Percentiles rank a stretch among this genome's conserved stretches.
Conservation (phyloP, 768 basidiomycete genomes). For the Tricholoma sp. region DNA sequence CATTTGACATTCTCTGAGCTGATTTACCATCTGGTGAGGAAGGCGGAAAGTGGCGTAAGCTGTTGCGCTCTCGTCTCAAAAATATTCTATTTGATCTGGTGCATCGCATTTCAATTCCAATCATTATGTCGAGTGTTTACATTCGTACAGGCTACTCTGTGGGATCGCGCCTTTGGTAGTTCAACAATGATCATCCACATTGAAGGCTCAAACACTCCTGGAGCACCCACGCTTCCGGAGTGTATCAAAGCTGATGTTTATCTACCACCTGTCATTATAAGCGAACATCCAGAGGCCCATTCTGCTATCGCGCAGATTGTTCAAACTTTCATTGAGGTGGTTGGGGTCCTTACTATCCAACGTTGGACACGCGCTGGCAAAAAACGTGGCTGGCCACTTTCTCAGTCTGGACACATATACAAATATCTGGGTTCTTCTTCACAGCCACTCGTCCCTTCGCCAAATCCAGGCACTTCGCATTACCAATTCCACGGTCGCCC, state of each 20-base stretch:
- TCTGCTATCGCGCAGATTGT: background rate
- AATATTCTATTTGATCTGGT: background rate
- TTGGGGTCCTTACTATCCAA: background rate
- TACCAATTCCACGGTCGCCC: background rate
- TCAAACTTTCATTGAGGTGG: background rate
- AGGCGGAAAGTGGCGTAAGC: background rate
- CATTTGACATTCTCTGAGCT: background rate
- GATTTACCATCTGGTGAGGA: background rate
- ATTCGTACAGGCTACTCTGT: background rate
- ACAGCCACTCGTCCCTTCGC: background rate
- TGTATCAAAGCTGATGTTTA: background rate
- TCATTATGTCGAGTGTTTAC: background rate
- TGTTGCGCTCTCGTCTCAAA: background rate
- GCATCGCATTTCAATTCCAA: background rate
- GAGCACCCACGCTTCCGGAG: background rate
- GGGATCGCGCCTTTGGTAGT: background rate
- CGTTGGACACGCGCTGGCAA: background rate
- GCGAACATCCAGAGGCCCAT: background rate
- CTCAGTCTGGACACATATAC: background rate
- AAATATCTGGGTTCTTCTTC: background rate
- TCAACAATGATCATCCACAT: background rate
- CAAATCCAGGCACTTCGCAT: background rate
- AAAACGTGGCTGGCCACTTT: background rate
- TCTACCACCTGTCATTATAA: background rate
- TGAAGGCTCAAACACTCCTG: background rate